Conservation (phyloP, 2,329 filamentous ascomycete genomes). For the Clarireedia monteithiana region DNA sequence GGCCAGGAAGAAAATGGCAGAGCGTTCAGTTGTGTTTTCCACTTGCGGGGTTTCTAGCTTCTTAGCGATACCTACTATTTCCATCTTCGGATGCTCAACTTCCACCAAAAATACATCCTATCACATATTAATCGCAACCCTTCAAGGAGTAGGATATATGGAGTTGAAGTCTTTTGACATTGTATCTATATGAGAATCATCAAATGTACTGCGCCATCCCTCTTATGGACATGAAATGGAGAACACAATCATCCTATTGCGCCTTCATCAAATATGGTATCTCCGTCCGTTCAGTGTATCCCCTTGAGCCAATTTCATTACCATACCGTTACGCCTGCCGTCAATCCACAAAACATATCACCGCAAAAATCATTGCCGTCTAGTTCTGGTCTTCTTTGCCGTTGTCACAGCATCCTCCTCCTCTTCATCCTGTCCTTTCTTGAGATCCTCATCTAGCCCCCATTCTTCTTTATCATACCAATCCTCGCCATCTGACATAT, state of each 20-base stretch:
- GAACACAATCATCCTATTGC: constrained; percentile 5
- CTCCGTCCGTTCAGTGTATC: constrained; percentile 1
- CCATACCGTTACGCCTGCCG: constrained; percentile 5
- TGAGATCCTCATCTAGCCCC: constrained; percentile 64
- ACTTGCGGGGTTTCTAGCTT: no score
- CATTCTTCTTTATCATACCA: constrained; percentile 83
- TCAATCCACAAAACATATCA: neutral
- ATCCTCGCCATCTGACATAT: constrained; percentile 83
- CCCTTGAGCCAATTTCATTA: constrained; percentile 1
- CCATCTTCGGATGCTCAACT: no score
- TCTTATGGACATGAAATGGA: neutral
- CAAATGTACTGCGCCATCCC: neutral
- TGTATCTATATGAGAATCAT: neutral
- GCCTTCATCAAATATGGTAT: constrained; percentile 6
- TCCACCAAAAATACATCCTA: no score
- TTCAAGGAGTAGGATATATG: neutral
- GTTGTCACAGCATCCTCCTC: constrained; percentile 58
- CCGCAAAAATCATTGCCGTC: constrained; percentile 26
- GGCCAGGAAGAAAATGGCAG: neutral
- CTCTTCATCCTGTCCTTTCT: constrained; percentile 76
- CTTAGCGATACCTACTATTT: no score
- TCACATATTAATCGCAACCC: no score
- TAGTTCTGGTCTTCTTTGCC: constrained; percentile 42
- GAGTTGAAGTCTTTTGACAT: neutral
- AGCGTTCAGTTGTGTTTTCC: no score